Base-by-base conservation (phyloP, 2,329 filamentous ascomycete species). In the Hymenoscyphus fraxineus region DNA sequence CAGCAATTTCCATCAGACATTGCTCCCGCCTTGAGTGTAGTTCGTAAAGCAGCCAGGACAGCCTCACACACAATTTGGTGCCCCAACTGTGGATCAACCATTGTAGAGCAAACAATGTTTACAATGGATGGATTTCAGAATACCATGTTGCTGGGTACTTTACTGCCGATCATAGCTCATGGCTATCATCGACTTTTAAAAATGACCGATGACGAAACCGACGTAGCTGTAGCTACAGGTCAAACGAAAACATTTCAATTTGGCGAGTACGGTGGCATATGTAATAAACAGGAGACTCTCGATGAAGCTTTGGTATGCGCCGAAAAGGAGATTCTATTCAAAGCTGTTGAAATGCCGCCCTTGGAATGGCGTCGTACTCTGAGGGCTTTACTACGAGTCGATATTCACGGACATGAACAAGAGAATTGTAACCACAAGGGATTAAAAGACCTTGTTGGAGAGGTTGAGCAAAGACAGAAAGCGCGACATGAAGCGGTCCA, bases 111-210 rank as follows among this genome's bases (percentile, higher is more conserved):
- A 6, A 67, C 74, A 38, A 73, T 76, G 0, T 76, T 78, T 1
- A 77, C 80, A 27, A 79, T 86, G 60, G 80, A 83, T 60, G 69
- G 78, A 38, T 83, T 85, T 66, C 85, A 88, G 72, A 86, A 80
- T 70, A 78, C 82, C 59, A 87, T 87, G 84, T 78, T 85, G 61
- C 76, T 88, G 3, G 83, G 80, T 6, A 81, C 84, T 1, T 78
- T 88, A 38, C 76, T 88, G 3, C 84, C 85, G 1, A 82, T 83
- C 9, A 80, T 85, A 56, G 84, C 82, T 61, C 82, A 85, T 71
- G 82, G 83, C 7, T 88, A 88, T 76, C 79, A 79, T 62, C 76
- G 75, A 35, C 83, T 88, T 58, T 76, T 88, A 13, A 74, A 76
- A 59, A 79, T 85, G 76, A 78, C 88, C 7, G 85, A 88, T 66